These are phyloP conservation scores for Gyrodon tennesseensis DNA, from an alignment of 1,284 basidiomycete genomes.

Conservation along the genomic window DNA sequence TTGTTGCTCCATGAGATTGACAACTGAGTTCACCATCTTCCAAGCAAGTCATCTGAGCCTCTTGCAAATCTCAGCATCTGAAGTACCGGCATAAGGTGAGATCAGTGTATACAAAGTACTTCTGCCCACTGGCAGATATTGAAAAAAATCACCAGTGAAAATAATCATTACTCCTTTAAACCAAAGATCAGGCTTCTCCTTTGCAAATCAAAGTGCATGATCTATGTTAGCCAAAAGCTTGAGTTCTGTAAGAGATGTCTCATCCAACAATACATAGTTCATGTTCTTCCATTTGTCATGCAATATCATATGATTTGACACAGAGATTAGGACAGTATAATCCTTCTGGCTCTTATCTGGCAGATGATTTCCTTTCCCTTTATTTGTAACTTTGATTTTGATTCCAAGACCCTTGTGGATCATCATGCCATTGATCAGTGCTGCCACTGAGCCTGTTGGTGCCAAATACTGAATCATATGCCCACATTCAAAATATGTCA, in stretches of 20 bases:
- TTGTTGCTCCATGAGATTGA: conserved; percentile 39
- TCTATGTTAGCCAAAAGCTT: conserved; percentile 23
- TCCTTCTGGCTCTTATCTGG: neutral
- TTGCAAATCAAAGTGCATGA: conserved; percentile 27
- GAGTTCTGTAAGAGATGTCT: neutral
- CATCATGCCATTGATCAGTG: conserved; percentile 13
- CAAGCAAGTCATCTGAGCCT: conserved; percentile 34
- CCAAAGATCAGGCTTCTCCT: conserved; percentile 13
- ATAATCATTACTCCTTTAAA: conserved; percentile 20
- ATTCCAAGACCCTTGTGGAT: conserved; percentile 12
- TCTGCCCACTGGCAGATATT: conserved; percentile 35
- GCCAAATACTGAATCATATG: conserved; percentile 14
- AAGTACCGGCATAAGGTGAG: conserved; percentile 4
- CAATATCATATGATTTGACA: neutral
- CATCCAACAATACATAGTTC: neutral
- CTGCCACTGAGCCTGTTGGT: neutral
- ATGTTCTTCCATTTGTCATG: conserved; percentile 17
- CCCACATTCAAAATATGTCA: neutral
- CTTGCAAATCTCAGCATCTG: conserved; percentile 23
- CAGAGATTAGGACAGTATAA: neutral
- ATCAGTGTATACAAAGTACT: conserved; percentile 37
- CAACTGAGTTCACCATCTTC: conserved; percentile 35
- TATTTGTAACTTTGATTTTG: conserved; percentile 8
- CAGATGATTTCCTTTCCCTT: conserved; percentile 8
- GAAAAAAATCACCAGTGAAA: conserved; percentile 31